Evolutionary conservation across 345 rosid species (phyloP).

Genomic region (Geranium brycei): DNA sequence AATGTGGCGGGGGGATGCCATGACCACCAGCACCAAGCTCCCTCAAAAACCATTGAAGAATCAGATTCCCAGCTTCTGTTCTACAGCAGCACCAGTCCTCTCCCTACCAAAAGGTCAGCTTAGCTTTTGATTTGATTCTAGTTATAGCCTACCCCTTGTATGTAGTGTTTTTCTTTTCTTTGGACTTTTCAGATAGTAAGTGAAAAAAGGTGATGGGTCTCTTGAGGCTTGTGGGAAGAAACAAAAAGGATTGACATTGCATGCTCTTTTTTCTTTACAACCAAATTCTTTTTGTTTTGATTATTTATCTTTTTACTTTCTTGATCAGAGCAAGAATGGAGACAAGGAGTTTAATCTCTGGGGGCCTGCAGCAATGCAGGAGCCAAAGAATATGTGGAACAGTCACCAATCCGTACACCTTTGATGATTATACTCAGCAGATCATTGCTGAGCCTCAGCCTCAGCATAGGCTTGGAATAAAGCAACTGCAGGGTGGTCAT

Average conservation of each 20-base stretch:
- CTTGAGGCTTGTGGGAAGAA: slow-evolving; percentile 13
- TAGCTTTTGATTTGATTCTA: not conserved
- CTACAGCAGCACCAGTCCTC: slow-evolving; percentile 7
- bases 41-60: slow-evolving; percentile 22
- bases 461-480: slow-evolving; percentile 15
- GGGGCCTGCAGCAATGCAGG: slow-evolving; percentile 35
- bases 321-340: slow-evolving; percentile 30
- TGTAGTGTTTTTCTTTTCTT: slow-evolving; percentile 3
- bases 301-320: not conserved
- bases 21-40: not conserved
- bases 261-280: slow-evolving; percentile 16
- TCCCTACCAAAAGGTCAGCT: slow-evolving; percentile 34
- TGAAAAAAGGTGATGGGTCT: slow-evolving; percentile 8
- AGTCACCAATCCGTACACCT: slow-evolving; percentile 21
- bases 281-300: slow-evolving; percentile 14
- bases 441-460: slow-evolving; percentile 11
- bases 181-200: not conserved
- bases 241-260: slow-evolving; percentile 17
- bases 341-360: slow-evolving; percentile 35
- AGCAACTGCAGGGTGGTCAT: slow-evolving; percentile 12
- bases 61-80: slow-evolving; percentile 25
- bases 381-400: slow-evolving; percentile 18
- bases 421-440: slow-evolving; percentile 30
- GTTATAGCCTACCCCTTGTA: slow-evolving; percentile 1
- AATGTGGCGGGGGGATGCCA: not conserved